phyloP scores from a whole-genome alignment of 495 filamentous ascomycete species.

The Bacidia rubella region DNA sequence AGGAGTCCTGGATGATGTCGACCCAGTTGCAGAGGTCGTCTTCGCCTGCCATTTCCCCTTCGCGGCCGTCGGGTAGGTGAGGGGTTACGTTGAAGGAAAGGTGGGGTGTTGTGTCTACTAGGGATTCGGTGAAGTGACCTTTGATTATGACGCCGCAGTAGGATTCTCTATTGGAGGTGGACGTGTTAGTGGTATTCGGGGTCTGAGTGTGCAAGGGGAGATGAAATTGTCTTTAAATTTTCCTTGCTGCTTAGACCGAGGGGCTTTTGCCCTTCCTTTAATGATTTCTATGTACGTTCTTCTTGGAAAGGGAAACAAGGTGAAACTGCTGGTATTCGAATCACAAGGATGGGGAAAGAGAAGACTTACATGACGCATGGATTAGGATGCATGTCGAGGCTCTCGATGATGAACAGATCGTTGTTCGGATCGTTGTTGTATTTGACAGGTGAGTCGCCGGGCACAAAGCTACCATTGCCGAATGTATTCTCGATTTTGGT shows the following conservation, averaged over 20 bases:
- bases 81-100: neutral
- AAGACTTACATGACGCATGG: neutral
- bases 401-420: neutral
- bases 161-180: neutral
- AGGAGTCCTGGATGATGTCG: neutral
- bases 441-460: neutral
- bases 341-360: too few relatives aligned
- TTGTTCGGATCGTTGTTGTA: neutral
- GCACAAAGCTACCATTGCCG: neutral
- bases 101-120: neutral
- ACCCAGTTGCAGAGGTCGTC: neutral
- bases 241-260: too few relatives aligned
- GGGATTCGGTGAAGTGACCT: neutral
- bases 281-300: too few relatives aligned
- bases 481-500: neutral
- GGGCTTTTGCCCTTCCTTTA: too few relatives aligned
- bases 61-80: neutral
- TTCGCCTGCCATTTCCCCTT: neutral
- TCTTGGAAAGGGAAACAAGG: too few relatives aligned
- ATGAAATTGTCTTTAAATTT: neutral
- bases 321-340: too few relatives aligned
- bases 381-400: neutral
- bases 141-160: neutral
- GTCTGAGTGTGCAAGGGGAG: neutral
- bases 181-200: neutral